Evolutionary conservation across 1,284 basidiomycete species (phyloP).

Genomic region (Coriolopsis trogii): DNA sequence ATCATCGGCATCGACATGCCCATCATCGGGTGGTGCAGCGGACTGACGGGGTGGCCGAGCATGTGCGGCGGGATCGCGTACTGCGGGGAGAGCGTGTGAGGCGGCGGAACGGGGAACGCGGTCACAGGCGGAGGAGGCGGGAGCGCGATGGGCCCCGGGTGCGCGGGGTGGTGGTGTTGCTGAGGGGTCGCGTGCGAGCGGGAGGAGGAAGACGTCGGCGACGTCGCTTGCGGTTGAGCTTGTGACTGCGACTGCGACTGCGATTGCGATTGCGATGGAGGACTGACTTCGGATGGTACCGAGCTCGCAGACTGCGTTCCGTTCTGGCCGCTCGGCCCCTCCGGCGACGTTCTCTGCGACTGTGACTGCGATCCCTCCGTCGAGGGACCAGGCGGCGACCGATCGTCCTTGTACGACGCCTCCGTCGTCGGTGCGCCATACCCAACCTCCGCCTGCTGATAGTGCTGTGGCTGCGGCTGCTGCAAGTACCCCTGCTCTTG

Average conservation of each 20-base stretch:
- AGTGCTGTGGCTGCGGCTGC: not conserved
- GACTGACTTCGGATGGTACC: not conserved
- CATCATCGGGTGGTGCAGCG: constrained; percentile 39
- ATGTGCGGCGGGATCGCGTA: constrained; percentile 32
- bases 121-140: constrained; percentile 57
- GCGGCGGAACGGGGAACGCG: constrained; percentile 42
- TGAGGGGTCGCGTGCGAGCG: constrained; percentile 27
- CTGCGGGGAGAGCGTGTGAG: constrained; percentile 35
- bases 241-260: constrained; percentile 5
- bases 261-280: constrained; percentile 5
- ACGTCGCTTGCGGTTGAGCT: constrained; percentile 1
- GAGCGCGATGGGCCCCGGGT: constrained; percentile 71
- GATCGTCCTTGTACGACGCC: not conserved
- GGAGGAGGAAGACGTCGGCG: constrained; percentile 12
- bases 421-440: not conserved
- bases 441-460: not conserved
- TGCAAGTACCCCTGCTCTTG: constrained; percentile 1
- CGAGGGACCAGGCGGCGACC: not conserved
- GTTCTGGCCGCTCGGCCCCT: not conserved
- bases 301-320: not conserved
- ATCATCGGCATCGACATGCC: constrained; percentile 39
- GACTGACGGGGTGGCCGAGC: constrained; percentile 33
- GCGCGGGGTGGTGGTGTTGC: constrained; percentile 56
- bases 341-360: constrained; percentile 1
- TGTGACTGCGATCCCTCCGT: constrained; percentile 3